Conservation (phyloP, 768 basidiomycete species). For the Dacryopinax primogenitus region DNA sequence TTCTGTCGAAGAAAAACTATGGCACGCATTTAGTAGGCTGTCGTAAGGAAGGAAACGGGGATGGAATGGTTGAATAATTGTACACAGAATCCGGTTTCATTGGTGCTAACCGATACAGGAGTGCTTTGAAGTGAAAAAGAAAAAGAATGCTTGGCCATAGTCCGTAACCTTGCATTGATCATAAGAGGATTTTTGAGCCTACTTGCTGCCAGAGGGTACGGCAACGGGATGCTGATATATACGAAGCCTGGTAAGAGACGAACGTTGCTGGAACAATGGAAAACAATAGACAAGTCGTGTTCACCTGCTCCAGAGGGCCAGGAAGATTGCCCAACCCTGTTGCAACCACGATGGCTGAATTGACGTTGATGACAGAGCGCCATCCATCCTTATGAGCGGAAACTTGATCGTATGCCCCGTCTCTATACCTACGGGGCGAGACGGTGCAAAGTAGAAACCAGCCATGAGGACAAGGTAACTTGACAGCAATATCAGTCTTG, state of each 20-base stretch:
- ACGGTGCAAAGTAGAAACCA: constrained; percentile 85
- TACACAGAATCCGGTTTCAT: not conserved
- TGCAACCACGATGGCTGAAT: not conserved
- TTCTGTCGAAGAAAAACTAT: not conserved
- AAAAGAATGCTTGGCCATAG: not conserved
- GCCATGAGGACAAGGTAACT: constrained; percentile 85
- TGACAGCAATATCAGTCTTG: constrained; percentile 10
- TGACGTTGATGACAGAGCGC: not conserved
- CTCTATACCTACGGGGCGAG: not conserved
- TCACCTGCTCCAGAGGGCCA: not conserved
- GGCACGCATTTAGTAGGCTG: not conserved
- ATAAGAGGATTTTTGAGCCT: not conserved
- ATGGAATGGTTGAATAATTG: not conserved
- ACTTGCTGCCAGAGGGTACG: not conserved
- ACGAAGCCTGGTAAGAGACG: not conserved
- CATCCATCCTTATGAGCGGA: not conserved
- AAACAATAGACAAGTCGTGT: not conserved
- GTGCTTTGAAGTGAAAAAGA: not conserved
- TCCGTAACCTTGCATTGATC: not conserved
- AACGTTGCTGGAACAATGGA: not conserved
- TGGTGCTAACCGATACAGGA: not conserved
- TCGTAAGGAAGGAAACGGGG: not conserved
- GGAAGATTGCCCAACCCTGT: not conserved
- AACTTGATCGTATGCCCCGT: not conserved
- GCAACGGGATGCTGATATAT: not conserved